Evolutionary conservation across 805 yeast species (phyloP).

Genomic region (Metahyphopichia silvanorum): DNA sequence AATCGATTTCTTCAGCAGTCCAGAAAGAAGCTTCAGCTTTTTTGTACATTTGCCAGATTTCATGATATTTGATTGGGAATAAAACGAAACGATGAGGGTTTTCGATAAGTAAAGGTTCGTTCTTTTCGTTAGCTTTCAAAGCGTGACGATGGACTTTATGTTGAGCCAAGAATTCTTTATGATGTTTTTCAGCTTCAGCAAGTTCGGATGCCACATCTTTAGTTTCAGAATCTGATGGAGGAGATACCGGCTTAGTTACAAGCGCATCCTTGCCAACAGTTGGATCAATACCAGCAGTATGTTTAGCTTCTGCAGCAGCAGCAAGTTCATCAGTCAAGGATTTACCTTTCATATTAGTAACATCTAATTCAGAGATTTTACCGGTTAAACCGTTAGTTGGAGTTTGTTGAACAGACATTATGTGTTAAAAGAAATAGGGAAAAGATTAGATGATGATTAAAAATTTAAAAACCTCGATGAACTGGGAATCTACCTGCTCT

Average conservation of each 20-base stretch:
- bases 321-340: constrained; percentile 43
- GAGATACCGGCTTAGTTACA: constrained; percentile 12
- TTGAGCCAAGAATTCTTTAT: constrained; percentile 52
- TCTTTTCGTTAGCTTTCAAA: constrained; percentile 72
- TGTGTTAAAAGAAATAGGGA: constrained; percentile 1
- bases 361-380: constrained; percentile 38
- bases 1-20: constrained; percentile 99
- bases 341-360: constrained; percentile 27
- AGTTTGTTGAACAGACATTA: constrained; percentile 61
- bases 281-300: constrained; percentile 22
- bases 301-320: constrained; percentile 36
- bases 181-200: constrained; percentile 34
- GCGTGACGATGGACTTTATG: constrained; percentile 72
- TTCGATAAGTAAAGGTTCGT: constrained; percentile 84
- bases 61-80: constrained; percentile 95
- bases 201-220: constrained; percentile 21
- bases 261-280: constrained; percentile 18
- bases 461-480: too few species aligned
- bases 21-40: constrained; percentile 99
- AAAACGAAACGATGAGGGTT: constrained; percentile 87
- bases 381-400: constrained; percentile 48
- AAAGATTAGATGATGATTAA: too few species aligned
- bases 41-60: constrained; percentile 98
- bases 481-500: too few species aligned
- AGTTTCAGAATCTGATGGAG: constrained; percentile 14